A percentile compares a stretch with the other conserved stretches of the same genome.
phyloP scores from a whole-genome alignment of 2,329 filamentous ascomycete genomes.

The Epichloe hybrida region DNA sequence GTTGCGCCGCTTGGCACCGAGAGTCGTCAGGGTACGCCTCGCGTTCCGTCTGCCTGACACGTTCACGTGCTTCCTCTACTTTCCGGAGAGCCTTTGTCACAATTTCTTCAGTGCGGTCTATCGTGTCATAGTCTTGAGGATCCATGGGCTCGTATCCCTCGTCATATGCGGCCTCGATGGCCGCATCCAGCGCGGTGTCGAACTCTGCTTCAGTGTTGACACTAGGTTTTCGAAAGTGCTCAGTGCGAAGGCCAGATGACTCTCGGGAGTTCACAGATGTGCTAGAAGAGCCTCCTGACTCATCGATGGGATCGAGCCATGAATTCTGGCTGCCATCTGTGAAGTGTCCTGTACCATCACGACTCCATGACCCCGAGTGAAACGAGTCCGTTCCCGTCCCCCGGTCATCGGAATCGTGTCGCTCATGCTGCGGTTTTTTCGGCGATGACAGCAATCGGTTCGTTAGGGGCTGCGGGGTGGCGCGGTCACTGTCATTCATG shows the following conservation, averaged over 20 bases:
- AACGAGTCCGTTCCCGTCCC: background rate
- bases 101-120: slow-evolving; percentile 28
- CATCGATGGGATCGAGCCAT: slow-evolving; percentile 89
- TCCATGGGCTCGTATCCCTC: slow-evolving; percentile 70
- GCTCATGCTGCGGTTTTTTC: slow-evolving; percentile 11
- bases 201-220: slow-evolving; percentile 78
- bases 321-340: slow-evolving; percentile 63
- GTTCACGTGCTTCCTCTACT: slow-evolving; percentile 64
- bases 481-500: slow-evolving; percentile 40
- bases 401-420: slow-evolving; percentile 5
- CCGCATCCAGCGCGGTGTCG: slow-evolving; percentile 84
- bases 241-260: slow-evolving; percentile 56
- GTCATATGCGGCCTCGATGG: slow-evolving; percentile 91
- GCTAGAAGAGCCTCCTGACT: slow-evolving; percentile 69
- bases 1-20: slow-evolving; percentile 18
- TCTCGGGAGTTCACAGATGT: slow-evolving; percentile 68
- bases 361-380: slow-evolving; percentile 11
- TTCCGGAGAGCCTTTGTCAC: slow-evolving; percentile 46
- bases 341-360: slow-evolving; percentile 23
- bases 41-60: slow-evolving; percentile 58
- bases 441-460: slow-evolving; percentile 44
- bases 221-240: slow-evolving; percentile 54
- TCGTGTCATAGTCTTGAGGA: slow-evolving; percentile 24
- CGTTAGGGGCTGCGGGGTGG: slow-evolving; percentile 61
- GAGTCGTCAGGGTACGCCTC: slow-evolving; percentile 35